A percentile compares a stretch with the other conserved stretches of the same genome.
These are phyloP conservation scores for Agarophyton chilense DNA, from an alignment of 23 red algal species.

Conservation along the genomic window DNA sequence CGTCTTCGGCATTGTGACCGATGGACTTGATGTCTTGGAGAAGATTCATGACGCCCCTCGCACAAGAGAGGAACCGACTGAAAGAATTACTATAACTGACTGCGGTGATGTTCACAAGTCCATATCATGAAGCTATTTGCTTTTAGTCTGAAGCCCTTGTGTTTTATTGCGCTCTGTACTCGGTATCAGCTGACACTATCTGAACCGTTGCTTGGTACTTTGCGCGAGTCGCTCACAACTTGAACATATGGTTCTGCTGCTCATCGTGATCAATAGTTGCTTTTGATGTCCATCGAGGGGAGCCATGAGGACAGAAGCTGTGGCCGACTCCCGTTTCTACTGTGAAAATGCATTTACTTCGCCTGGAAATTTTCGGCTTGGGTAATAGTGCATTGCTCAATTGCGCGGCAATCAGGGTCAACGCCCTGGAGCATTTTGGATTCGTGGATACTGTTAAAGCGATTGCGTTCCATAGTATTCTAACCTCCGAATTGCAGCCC, in stretches of 20 bases:
- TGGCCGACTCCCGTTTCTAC: too few species aligned
- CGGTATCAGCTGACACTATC: not conserved
- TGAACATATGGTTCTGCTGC: not conserved
- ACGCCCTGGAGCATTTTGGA: too few species aligned
- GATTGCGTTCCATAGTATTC: too few species aligned
- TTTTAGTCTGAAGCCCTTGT: too few species aligned
- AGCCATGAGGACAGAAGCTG: too few species aligned
- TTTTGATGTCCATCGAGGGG: not conserved
- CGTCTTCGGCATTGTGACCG: slow-evolving; percentile 85
- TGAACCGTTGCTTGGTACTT: too few species aligned
- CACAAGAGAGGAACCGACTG: slow-evolving; percentile 48
- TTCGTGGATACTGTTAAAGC: too few species aligned
- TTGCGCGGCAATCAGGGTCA: too few species aligned
- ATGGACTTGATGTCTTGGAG: slow-evolving; percentile 75
- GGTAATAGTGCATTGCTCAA: too few species aligned
- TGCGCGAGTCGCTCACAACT: not conserved
- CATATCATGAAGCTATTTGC: not conserved
- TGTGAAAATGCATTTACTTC: too few species aligned
- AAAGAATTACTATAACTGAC: slow-evolving; percentile 45
- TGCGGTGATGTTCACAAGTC: slow-evolving; percentile 56
- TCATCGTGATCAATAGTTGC: not conserved
- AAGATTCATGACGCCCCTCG: slow-evolving; percentile 67
- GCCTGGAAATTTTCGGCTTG: too few species aligned
- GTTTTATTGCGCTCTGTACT: not conserved
- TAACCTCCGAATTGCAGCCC: too few species aligned